phyloP scores from a whole-genome alignment of 2,329 filamentous ascomycete genomes.

The Fusarium fracticaudum region DNA sequence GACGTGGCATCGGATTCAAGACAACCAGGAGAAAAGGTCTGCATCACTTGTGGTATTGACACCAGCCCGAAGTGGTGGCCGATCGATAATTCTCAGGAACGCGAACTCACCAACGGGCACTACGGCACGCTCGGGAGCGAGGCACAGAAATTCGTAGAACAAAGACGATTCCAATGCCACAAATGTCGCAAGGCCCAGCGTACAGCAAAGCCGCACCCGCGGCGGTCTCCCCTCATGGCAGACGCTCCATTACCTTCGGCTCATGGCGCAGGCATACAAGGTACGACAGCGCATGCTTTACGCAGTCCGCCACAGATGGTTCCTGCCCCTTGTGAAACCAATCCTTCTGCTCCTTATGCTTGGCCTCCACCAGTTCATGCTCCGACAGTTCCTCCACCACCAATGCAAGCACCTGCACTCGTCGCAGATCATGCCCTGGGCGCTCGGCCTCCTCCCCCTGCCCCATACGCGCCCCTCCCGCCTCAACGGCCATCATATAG shows the following conservation, averaged over 20 bases:
- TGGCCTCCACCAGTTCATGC: conserved; percentile 41
- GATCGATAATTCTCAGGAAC: conserved; percentile 62
- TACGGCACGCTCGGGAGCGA: conserved; percentile 62
- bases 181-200: conserved; percentile 72
- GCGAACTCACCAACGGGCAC: conserved; percentile 62
- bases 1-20: conserved; percentile 42
- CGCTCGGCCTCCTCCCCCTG: conserved; percentile 41
- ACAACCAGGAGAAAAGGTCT: conserved; percentile 63
- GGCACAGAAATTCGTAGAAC: conserved; percentile 67
- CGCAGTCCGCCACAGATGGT: conserved; percentile 44
- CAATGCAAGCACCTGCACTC: conserved; percentile 38
- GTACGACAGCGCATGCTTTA: conserved; percentile 36
- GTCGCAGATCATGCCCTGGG: conserved; percentile 42
- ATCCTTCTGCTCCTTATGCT: conserved; percentile 32
- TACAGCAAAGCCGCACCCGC: conserved; percentile 49
- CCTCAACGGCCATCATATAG: conserved; percentile 45
- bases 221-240: conserved; percentile 30
- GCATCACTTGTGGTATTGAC: conserved; percentile 73
- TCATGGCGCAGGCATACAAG: conserved; percentile 29
- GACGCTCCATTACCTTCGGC: conserved; percentile 34
- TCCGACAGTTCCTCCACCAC: conserved; percentile 32
- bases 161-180: conserved; percentile 76
- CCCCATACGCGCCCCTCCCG: conserved; percentile 44
- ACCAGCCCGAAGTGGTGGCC: conserved; percentile 80
- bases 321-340: conserved; percentile 41